Evolutionary conservation across 2,329 filamentous ascomycete species (phyloP).

Genomic region (Pseudogymnoascus sp.): DNA sequence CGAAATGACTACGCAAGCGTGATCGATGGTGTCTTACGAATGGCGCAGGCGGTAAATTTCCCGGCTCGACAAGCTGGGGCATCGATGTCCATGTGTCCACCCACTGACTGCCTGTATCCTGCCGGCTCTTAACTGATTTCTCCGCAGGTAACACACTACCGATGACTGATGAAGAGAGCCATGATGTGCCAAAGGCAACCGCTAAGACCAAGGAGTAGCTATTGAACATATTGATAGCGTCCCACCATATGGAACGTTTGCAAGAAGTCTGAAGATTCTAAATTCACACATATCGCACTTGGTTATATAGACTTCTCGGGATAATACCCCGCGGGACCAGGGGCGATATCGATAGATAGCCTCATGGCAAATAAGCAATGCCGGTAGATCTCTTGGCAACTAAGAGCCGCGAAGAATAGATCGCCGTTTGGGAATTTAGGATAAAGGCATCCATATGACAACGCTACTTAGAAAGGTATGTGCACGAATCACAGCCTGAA

Average conservation of each 20-base stretch:
- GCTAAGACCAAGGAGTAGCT: not conserved
- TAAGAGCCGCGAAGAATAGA: not conserved
- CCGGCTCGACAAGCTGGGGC: conserved; percentile 56
- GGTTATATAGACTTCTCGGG: not conserved
- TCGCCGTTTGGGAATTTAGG: not conserved
- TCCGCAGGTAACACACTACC: not conserved
- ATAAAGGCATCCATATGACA: not conserved
- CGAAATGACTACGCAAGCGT: too few species aligned
- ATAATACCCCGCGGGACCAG: not conserved
- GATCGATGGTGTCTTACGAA: conserved; percentile 39
- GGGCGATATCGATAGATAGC: not conserved
- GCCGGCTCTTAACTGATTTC: not conserved
- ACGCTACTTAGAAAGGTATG: not conserved
- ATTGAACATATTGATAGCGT: not conserved
- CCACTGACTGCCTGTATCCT: conserved; percentile 43
- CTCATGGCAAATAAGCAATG: not conserved
- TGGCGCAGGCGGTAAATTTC: conserved; percentile 52
- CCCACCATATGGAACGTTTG: not conserved
- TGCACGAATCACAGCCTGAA: not conserved
- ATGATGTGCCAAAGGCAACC: not conserved
- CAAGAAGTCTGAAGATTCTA: too few species aligned
- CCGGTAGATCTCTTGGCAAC: not conserved
- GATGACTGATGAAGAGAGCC: not conserved
- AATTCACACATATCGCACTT: not conserved
- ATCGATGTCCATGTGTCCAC: conserved; percentile 58